Conservation (phyloP, 805 yeast species). For the Metschnikowia picachoensis region DNA sequence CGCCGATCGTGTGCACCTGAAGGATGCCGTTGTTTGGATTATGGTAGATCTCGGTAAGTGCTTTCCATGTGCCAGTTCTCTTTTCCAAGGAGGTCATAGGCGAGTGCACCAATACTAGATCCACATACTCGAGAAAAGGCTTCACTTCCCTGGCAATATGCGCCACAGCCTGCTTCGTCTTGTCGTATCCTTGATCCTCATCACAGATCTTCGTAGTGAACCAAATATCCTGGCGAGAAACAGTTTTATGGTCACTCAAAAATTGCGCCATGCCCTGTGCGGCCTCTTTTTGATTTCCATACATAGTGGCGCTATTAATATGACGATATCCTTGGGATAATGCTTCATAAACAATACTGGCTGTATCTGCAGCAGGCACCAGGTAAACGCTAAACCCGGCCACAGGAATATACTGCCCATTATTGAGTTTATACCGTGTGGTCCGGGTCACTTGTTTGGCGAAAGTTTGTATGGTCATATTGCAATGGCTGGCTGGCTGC, state of each 20-base stretch:
- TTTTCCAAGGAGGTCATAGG: slow-evolving; percentile 40
- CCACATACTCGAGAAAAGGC: slow-evolving; percentile 33
- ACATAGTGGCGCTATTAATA: slow-evolving; percentile 66
- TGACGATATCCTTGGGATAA: slow-evolving; percentile 67
- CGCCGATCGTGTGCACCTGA: slow-evolving; percentile 64
- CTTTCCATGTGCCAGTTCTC: slow-evolving; percentile 64
- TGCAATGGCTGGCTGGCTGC: neutral
- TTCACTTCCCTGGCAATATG: slow-evolving; percentile 50
- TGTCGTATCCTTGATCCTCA: slow-evolving; percentile 38
- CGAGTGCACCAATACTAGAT: slow-evolving; percentile 45
- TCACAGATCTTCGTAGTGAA: slow-evolving; percentile 34
- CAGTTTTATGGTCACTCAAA: slow-evolving; percentile 36
- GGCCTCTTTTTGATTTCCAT: slow-evolving; percentile 61
- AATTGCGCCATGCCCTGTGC: slow-evolving; percentile 56
- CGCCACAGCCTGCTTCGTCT: slow-evolving; percentile 55
- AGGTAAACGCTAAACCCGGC: slow-evolving; percentile 56
- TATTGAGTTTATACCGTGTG: slow-evolving; percentile 21
- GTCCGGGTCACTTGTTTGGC: slow-evolving; percentile 31
- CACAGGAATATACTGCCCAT: slow-evolving; percentile 42
- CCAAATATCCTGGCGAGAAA: slow-evolving; percentile 32
- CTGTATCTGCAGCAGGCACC: slow-evolving; percentile 36
- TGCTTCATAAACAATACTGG: slow-evolving; percentile 50
- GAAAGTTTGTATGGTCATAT: slow-evolving; percentile 35
- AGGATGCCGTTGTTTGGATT: slow-evolving; percentile 48
- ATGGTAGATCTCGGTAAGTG: slow-evolving; percentile 67